phyloP scores from a whole-genome alignment of 352 stramenopile genomes.

The Pythium apleroticum region DNA sequence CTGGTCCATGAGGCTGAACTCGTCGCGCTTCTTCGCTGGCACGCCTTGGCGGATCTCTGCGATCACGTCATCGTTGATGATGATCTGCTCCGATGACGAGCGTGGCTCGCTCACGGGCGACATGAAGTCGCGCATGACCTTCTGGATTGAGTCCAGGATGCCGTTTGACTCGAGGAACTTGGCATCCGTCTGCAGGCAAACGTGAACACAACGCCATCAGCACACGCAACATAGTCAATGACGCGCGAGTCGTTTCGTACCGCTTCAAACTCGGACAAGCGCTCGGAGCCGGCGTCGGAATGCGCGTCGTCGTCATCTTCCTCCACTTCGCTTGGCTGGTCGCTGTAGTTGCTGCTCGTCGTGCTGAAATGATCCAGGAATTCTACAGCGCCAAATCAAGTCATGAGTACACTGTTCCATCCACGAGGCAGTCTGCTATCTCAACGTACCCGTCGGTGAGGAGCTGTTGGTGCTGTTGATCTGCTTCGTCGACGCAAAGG shows the following conservation, averaged over 20 bases:
- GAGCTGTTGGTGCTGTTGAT: slow-evolving; percentile 26
- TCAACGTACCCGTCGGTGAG: slow-evolving; percentile 26
- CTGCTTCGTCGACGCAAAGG: slow-evolving; percentile 24
- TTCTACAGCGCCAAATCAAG: slow-evolving; percentile 16
- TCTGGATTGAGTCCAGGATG: slow-evolving; percentile 80
- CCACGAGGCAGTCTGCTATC: too few relatives aligned
- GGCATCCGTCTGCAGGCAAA: slow-evolving; percentile 48
- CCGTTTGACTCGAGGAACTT: slow-evolving; percentile 68
- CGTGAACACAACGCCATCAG: neutral
- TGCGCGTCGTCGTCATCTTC: slow-evolving; percentile 22
- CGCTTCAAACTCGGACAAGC: slow-evolving; percentile 72
- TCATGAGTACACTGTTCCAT: slow-evolving; percentile 1
- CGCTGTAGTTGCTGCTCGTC: slow-evolving; percentile 31
- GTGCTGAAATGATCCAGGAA: slow-evolving; percentile 26
- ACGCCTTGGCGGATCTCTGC: slow-evolving; percentile 53
- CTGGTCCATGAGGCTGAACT: slow-evolving; percentile 26
- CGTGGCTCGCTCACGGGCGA: slow-evolving; percentile 29
- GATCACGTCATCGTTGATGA: slow-evolving; percentile 77
- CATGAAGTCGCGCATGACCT: slow-evolving; percentile 71
- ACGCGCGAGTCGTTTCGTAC: slow-evolving; percentile 28
- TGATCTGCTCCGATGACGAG: slow-evolving; percentile 40
- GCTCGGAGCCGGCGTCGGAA: slow-evolving; percentile 31
- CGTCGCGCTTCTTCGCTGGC: slow-evolving; percentile 20
- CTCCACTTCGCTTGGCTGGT: slow-evolving; percentile 20
- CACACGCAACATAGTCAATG: too few relatives aligned